phyloP scores from a whole-genome alignment of 768 basidiomycete genomes.

The Agrocybe chaxingu region DNA sequence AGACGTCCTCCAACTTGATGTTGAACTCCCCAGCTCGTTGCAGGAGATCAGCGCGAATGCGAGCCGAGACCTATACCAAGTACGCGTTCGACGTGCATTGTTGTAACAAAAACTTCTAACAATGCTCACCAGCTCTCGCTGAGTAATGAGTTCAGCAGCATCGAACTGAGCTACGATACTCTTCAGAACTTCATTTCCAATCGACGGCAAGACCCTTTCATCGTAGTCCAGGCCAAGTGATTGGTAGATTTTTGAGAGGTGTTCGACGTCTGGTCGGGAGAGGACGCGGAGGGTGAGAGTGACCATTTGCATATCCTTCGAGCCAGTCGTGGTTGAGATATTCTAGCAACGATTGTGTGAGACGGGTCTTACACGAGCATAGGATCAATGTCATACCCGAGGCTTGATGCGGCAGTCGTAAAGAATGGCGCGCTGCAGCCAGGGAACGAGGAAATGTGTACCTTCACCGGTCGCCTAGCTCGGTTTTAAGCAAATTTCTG shows the following conservation, averaged over 20 bases:
- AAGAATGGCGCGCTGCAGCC: conserved; percentile 93
- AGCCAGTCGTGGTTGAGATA: conserved; percentile 98
- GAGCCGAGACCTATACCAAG: conserved; percentile 68
- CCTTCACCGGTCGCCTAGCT: conserved; percentile 84
- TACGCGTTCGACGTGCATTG: neutral
- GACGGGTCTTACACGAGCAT: neutral
- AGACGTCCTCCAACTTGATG: conserved; percentile 94
- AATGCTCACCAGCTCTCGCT: conserved; percentile 86
- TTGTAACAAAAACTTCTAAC: neutral
- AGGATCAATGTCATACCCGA: conserved; percentile 49
- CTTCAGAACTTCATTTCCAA: conserved; percentile 97
- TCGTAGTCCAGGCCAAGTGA: conserved; percentile 94
- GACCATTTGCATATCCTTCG: conserved; percentile 98
- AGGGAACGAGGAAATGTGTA: conserved; percentile 93
- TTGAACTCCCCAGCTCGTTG: conserved; percentile 96
- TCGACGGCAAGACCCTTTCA: conserved; percentile 94
- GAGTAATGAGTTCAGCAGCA: conserved; percentile 94
- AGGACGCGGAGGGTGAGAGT: conserved; percentile 95
- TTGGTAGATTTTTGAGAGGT: conserved; percentile 93
- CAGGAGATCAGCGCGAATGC: conserved; percentile 89
- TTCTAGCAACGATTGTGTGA: conserved; percentile 51
- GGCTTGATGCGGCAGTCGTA: conserved; percentile 99
- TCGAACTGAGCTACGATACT: conserved; percentile 98
- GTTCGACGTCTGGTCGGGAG: conserved; percentile 85
- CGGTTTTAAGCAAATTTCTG: conserved; percentile 4